Percentiles rank a stretch among this genome's conserved stretches.
Evolutionary conservation across 495 filamentous ascomycete species (phyloP).

Genomic region (Parathielavia appendiculata): DNA sequence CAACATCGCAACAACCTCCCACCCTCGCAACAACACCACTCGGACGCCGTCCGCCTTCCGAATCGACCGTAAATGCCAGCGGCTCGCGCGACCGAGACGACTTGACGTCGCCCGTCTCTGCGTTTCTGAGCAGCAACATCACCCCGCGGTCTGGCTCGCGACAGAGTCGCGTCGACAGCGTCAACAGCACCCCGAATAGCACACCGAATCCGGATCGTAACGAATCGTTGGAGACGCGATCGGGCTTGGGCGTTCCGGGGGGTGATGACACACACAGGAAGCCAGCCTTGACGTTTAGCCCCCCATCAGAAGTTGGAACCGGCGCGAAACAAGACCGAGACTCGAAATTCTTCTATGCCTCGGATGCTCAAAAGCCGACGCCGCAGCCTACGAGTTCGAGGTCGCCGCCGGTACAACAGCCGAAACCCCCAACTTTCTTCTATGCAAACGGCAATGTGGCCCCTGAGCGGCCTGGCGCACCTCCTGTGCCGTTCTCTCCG

Average conservation of each 20-base stretch:
- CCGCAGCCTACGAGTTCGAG: constrained; percentile 22
- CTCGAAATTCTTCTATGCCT: constrained; percentile 73
- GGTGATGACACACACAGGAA: constrained; percentile 27
- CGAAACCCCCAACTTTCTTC: constrained; percentile 51
- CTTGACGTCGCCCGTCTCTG: constrained; percentile 42
- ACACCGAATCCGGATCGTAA: constrained; percentile 46
- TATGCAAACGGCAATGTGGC: constrained; percentile 46
- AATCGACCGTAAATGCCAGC: constrained; percentile 18
- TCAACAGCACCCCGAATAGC: constrained; percentile 55
- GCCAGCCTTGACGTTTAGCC: constrained; percentile 31
- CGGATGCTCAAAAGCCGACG: constrained; percentile 55
- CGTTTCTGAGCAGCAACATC: constrained; percentile 59
- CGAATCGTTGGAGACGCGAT: constrained; percentile 38
- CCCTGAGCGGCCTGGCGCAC: constrained; percentile 23
- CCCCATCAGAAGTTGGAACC: constrained; percentile 28
- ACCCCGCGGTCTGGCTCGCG: constrained; percentile 68
- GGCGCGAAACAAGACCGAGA: constrained; percentile 32
- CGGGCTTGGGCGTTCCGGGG: constrained; percentile 32
- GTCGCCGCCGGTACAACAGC: constrained; percentile 24
- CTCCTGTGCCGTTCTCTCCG: constrained; percentile 33
- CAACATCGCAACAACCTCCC: constrained; percentile 28
- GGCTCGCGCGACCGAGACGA: constrained; percentile 23
- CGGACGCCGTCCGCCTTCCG: constrained; percentile 27
- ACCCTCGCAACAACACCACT: constrained; percentile 35
- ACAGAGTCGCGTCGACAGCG: constrained; percentile 59